Base-by-base conservation (phyloP, 441 rosid genomes). In the Populus hybrid region DNA sequence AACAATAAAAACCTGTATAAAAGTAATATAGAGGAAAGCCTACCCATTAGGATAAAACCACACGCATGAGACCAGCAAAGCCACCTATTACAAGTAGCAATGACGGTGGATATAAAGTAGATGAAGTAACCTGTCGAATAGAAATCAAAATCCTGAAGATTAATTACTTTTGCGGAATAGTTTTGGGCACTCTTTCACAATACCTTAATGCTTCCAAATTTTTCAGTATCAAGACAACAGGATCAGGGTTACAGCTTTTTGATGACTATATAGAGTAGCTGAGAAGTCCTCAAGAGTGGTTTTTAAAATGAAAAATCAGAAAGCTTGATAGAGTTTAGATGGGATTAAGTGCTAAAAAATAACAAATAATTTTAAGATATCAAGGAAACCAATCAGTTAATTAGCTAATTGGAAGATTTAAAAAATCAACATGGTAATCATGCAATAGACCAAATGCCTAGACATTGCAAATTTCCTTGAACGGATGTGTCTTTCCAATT, bases 21-120 rank as follows among this genome's bases (percentile, higher is more conserved):
- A 23, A 53, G 72, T 72, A 33, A 63, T 21, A 20, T 50, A 75
- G 79, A 73, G 72, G 59, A 67, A 76, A 10, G 73, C 86, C 76
- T 89, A 91, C 95, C 92, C 91, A 88, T 90, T 76, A 93, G 88
- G 79, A 92, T 82, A 84, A 93, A 93, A 35, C 97, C 96, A 45
- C 90, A 86, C 26, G 90, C 84, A 66, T 82, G 76, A 68, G 92
- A 88, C 96, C 96, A 93, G 84, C 91, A 90, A 74, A 80, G 81
- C 97, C 96, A 93, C 76, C 84, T 76, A 77, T 89, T 83, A 83
- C 94, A 91, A 42, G 89, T 81, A 40, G 95, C 97, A 74, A 90
- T 45, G 61, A 84, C 14, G 14, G 93, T 84, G 64, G 84, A 77
- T 64, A 86, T 74, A 29, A 93, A 93, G 87, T 88, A 89, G 74